Conservation (phyloP, 2,329 filamentous ascomycete genomes). For the Colletotrichum cereale region DNA sequence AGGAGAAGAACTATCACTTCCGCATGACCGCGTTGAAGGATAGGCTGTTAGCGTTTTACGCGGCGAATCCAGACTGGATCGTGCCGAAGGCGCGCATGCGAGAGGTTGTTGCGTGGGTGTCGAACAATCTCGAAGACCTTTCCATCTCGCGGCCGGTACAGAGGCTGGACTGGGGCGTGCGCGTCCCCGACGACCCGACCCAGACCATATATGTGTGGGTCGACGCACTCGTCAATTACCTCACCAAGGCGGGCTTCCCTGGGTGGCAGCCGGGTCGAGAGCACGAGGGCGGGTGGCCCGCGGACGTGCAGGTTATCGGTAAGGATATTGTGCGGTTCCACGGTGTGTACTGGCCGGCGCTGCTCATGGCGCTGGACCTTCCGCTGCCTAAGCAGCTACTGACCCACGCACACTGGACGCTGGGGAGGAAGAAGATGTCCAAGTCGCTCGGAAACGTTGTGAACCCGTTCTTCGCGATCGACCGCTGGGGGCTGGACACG, state of each 20-base stretch:
- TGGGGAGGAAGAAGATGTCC: constrained; percentile 93
- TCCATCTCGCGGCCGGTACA: constrained; percentile 87
- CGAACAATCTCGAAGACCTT: constrained; percentile 83
- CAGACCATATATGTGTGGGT: constrained; percentile 99
- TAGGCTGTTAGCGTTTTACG: constrained; percentile 83
- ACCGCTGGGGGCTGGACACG: constrained; percentile 87
- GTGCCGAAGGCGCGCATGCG: constrained; percentile 78
- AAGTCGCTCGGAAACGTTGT: constrained; percentile 97
- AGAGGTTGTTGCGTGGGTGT: constrained; percentile 83
- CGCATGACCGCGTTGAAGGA: constrained; percentile 86
- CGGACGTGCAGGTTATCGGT: constrained; percentile 91
- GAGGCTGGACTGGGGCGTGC: constrained; percentile 88
- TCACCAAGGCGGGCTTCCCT: constrained; percentile 89
- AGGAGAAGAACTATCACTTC: constrained; percentile 96
- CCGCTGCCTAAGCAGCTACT: constrained; percentile 84
- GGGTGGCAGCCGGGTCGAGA: constrained; percentile 75
- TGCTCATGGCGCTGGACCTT: constrained; percentile 88
- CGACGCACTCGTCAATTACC: constrained; percentile 94
- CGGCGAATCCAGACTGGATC: constrained; percentile 82
- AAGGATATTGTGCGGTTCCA: constrained; percentile 98
- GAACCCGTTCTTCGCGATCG: constrained; percentile 90
- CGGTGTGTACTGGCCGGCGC: constrained; percentile 97
- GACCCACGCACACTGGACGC: constrained; percentile 95
- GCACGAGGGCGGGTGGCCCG: constrained; percentile 81
- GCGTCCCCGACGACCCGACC: constrained; percentile 82